Base-by-base conservation (phyloP, 1,139 yeast species). In the Suhomyces maxii region DNA sequence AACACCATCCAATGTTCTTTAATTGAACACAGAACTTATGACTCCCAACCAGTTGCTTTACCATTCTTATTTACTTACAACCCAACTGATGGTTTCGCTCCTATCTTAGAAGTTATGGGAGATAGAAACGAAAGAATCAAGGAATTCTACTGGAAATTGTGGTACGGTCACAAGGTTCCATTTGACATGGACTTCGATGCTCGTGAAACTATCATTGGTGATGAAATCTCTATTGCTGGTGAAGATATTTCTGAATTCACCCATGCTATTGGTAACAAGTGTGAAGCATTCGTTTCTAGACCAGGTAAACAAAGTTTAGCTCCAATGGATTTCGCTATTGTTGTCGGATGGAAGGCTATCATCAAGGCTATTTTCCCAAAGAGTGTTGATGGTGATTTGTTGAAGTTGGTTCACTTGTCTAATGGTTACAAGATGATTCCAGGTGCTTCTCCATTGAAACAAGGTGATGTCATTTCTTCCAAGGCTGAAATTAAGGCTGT, bases 311-410 rank as follows among this genome's bases (percentile, higher is more conserved):
- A 78, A 42, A 84, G 90, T 50, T 79, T 83, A 60, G 99, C 99
- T 44, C 99, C 99, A 62, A 93, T 93, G 98, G 99, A 93, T 76
- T 95, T 91, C 65, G 98, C 99, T 45, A 93, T 93, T 69, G 98
- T 95, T 50, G 82, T 91, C 61, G 99, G 99, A 41, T 93, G 99
- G 99, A 87, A 86, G 74, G 96, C 97, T 43, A 91, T 95, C 64
- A 91, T 93, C 75, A 89, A 87, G 75, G 93, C 98, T 25, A 89
- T 93, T 58, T 95, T 93, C 95, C 99, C 99, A 48, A 83, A 83
- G 68, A 83, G 85, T 53, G 95, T 95, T 59, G 98, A 95, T 68
- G 99, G 99, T 72, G 99, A 93, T 67, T 79, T 93, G 63, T 79
- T 93, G 73, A 87, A 87, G 67, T 81, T 93, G 64, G 99, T 93